phyloP scores from a whole-genome alignment of 2,329 filamentous ascomycete genomes.

The Botrytis byssoidea region DNA sequence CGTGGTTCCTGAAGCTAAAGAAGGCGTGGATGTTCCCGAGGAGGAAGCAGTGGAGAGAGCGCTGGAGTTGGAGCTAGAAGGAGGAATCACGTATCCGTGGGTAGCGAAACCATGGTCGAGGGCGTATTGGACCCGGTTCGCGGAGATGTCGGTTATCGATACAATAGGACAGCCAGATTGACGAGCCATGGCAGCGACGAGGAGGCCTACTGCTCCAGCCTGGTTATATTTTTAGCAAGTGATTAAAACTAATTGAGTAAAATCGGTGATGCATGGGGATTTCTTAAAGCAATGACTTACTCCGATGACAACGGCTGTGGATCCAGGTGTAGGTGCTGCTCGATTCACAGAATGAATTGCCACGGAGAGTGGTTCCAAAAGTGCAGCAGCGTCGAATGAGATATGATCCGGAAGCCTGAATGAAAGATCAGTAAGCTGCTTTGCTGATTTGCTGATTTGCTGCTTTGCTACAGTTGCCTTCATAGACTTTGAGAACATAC shows the following conservation, averaged over 20 bases:
- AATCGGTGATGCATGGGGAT: not conserved
- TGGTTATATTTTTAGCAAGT: not conserved
- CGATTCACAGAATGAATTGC: slow-evolving; percentile 61
- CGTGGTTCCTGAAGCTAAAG: slow-evolving; percentile 31
- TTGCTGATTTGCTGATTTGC: too few species aligned
- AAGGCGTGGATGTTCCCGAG: slow-evolving; percentile 2
- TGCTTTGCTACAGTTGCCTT: too few species aligned
- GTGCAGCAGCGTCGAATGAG: slow-evolving; percentile 58
- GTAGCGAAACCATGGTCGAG: slow-evolving; percentile 58
- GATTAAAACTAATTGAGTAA: too few species aligned
- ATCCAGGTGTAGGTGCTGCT: slow-evolving; percentile 51
- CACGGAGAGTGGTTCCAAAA: slow-evolving; percentile 61
- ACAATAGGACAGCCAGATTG: slow-evolving; percentile 59
- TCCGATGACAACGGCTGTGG: slow-evolving; percentile 61
- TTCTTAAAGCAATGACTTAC: slow-evolving; percentile 31
- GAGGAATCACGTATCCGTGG: slow-evolving; percentile 55
- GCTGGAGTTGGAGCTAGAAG: slow-evolving; percentile 49
- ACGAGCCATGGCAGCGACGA: slow-evolving; percentile 61
- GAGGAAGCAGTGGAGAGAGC: slow-evolving; percentile 38
- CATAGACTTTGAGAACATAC: slow-evolving; percentile 41
- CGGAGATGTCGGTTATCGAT: slow-evolving; percentile 60
- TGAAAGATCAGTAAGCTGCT: slow-evolving; percentile 10
- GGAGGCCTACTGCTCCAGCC: slow-evolving; percentile 59
- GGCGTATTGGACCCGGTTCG: slow-evolving; percentile 59
- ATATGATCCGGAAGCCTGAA: slow-evolving; percentile 56